These are phyloP conservation scores for Trametes gibbosa DNA, from an alignment of 768 basidiomycete species.

Conservation along the genomic window DNA sequence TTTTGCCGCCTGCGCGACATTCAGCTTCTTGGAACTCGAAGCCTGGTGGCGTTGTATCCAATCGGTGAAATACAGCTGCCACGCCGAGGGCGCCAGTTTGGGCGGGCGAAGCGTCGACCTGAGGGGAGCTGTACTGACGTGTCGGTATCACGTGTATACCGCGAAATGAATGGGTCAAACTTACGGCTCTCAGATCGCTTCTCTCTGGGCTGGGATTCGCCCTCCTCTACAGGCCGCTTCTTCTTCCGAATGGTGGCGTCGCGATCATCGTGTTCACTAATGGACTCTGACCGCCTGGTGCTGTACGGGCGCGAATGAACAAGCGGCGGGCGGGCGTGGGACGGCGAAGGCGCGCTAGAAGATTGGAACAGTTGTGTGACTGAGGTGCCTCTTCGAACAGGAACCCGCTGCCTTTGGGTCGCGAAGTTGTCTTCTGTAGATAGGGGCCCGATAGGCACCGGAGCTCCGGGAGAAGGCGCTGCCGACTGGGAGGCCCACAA, in stretches of 20 bases:
- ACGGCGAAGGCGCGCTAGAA: slow-evolving; percentile 64
- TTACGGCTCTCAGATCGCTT: slow-evolving; percentile 26
- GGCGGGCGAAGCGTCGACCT: slow-evolving; percentile 85
- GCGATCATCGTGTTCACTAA: slow-evolving; percentile 56
- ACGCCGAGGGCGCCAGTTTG: slow-evolving; percentile 89
- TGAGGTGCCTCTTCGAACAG: slow-evolving; percentile 38
- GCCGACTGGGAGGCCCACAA: slow-evolving; percentile 56
- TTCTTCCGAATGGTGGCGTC: slow-evolving; percentile 74
- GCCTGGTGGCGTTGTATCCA: slow-evolving; percentile 89
- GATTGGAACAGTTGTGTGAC: slow-evolving; percentile 62
- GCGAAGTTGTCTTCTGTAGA: slow-evolving; percentile 38
- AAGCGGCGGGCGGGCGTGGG: slow-evolving; percentile 43
- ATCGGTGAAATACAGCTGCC: slow-evolving; percentile 96
- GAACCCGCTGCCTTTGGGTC: slow-evolving; percentile 38
- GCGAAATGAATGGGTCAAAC: slow-evolving; percentile 18
- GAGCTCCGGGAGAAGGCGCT: slow-evolving; percentile 30
- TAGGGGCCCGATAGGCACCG: slow-evolving; percentile 34
- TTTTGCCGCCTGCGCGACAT: slow-evolving; percentile 93
- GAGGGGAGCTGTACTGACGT: slow-evolving; percentile 48
- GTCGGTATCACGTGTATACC: slow-evolving; percentile 28
- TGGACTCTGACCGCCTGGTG: slow-evolving; percentile 60
- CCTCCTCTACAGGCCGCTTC: slow-evolving; percentile 38
- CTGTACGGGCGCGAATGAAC: slow-evolving; percentile 58
- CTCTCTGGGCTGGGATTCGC: slow-evolving; percentile 23
- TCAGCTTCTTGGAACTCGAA: slow-evolving; percentile 78